phyloP scores from a whole-genome alignment of 192 early-diverging fungal genomes.

The Dissophora ornata region DNA sequence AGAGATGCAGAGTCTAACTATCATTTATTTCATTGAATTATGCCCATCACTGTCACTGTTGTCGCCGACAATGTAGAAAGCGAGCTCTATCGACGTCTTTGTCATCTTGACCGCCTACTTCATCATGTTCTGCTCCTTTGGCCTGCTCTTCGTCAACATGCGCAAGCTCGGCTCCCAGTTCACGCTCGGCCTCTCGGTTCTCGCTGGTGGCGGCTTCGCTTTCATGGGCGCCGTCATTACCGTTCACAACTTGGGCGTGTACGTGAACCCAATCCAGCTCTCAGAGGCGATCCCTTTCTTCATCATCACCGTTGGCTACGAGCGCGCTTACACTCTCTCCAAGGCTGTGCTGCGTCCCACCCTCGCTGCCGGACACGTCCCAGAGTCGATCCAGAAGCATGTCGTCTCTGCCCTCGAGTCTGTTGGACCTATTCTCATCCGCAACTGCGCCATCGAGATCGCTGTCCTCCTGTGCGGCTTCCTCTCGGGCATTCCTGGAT shows the following conservation, averaged over 20 bases:
- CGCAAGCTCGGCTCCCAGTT: constrained; percentile 84
- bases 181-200: constrained; percentile 75
- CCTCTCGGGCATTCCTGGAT: constrained; percentile 76
- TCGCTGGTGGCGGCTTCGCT: constrained; percentile 78
- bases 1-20: too few species aligned
- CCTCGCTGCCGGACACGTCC: constrained; percentile 30
- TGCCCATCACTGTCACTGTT: not conserved
- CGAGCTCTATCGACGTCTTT: constrained; percentile 80
- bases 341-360: constrained; percentile 77
- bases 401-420: constrained; percentile 74
- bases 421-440: constrained; percentile 70
- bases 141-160: constrained; percentile 87
- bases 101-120: constrained; percentile 83
- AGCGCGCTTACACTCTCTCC: constrained; percentile 86
- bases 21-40: constrained; percentile 2
- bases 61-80: constrained; percentile 56
- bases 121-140: constrained; percentile 84
- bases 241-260: constrained; percentile 74
- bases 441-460: constrained; percentile 88
- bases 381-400: constrained; percentile 58
- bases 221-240: constrained; percentile 80
- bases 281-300: constrained; percentile 92
- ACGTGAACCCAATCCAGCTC: constrained; percentile 75
- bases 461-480: constrained; percentile 81
- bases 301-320: constrained; percentile 91